Evolutionary conservation across 1,284 basidiomycete species (phyloP), one percentile per base, ranked within the genome.

Genomic region (Ustanciosporium gigantosporum): DNA sequence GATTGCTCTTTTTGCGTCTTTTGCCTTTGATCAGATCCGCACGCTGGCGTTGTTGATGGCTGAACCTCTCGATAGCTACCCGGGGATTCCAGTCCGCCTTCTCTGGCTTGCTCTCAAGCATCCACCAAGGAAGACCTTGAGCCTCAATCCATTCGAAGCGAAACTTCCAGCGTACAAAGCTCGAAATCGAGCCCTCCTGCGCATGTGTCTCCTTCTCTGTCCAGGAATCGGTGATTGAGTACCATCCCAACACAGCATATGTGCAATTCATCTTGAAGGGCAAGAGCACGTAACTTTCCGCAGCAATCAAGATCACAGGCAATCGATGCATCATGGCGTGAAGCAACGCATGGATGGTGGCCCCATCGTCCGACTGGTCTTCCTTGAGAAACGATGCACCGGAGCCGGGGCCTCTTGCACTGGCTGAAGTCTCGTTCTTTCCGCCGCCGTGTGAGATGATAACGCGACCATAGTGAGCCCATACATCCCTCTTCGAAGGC

Each of bases 171-270:
- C n/a, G n/a, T n/a, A n/a, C n/a, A n/a, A n/a, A n/a, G n/a, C n/a
- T n/a, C n/a, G n/a, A n/a, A n/a, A n/a, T n/a, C n/a, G n/a, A n/a
- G n/a, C n/a, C n/a, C n/a, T n/a, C n/a, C n/a, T n/a, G n/a, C n/a
- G n/a, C n/a, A n/a, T n/a, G n/a, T n/a, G n/a, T n/a, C n/a, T n/a
- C n/a, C 22, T 36, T 20, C 19, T 70, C 68, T 0, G 50, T 50
- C 68, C 68, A 70, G 15, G 37, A 31, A n/a, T 65, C 61, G 2
- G 68, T 68, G 34, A 70, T 59, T 8, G 44, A 9, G 38, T 70
- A 70, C 68, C 68, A 70, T 9, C 65, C 68, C 17, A 70, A 39
- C 20, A 70, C 66, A 2, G 68, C 68, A 34, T 66, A 70, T 2
- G 45, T 36, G 24, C 65, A 66, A 8, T 42, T 11, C 21, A 68